phyloP scores from a whole-genome alignment of 495 filamentous ascomycete species.

The Lophiostoma macrostomum region DNA sequence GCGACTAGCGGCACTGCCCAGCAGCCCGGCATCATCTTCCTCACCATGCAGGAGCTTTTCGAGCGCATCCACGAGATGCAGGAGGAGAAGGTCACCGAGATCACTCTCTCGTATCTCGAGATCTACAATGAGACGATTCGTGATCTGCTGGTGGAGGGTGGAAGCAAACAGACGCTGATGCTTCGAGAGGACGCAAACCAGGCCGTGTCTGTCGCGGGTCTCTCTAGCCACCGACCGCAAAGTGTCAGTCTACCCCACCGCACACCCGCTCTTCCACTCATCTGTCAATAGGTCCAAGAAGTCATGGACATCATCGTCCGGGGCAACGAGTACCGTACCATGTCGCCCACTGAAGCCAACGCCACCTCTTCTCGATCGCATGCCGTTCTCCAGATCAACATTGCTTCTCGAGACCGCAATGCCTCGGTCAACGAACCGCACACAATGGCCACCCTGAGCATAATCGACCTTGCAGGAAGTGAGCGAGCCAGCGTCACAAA shows the following conservation, averaged over 20 bases:
- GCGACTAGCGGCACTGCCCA: slow-evolving; percentile 72
- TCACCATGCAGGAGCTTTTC: slow-evolving; percentile 98
- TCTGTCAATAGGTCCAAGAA: slow-evolving; percentile 53
- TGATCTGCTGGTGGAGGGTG: slow-evolving; percentile 83
- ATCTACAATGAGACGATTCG: slow-evolving; percentile 99
- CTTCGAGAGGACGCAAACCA: slow-evolving; percentile 93
- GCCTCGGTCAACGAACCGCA: slow-evolving; percentile 91
- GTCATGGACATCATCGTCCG: slow-evolving; percentile 99
- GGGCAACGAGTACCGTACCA: slow-evolving; percentile 91
- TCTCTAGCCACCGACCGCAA: slow-evolving; percentile 87
- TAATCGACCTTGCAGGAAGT: slow-evolving; percentile 95
- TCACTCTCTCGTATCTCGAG: slow-evolving; percentile 93
- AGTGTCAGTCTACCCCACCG: slow-evolving; percentile 53
- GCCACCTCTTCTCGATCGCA: slow-evolving; percentile 97
- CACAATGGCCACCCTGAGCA: slow-evolving; percentile 95
- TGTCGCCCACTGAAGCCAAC: slow-evolving; percentile 96
- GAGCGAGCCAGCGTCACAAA: slow-evolving; percentile 96
- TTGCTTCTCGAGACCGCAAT: slow-evolving; percentile 90
- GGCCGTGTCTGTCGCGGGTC: slow-evolving; percentile 84
- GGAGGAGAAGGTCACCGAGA: slow-evolving; percentile 80
- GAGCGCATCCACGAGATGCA: slow-evolving; percentile 86
- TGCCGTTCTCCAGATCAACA: slow-evolving; percentile 96
- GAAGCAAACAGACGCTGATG: slow-evolving; percentile 83
- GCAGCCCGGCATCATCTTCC: slow-evolving; percentile 94
- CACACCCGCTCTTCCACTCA: neutral